Percentiles rank a stretch among this genome's conserved stretches.
Evolutionary conservation across 208 protist genomes (phyloP).

Genomic region (Leishmania tropica): DNA sequence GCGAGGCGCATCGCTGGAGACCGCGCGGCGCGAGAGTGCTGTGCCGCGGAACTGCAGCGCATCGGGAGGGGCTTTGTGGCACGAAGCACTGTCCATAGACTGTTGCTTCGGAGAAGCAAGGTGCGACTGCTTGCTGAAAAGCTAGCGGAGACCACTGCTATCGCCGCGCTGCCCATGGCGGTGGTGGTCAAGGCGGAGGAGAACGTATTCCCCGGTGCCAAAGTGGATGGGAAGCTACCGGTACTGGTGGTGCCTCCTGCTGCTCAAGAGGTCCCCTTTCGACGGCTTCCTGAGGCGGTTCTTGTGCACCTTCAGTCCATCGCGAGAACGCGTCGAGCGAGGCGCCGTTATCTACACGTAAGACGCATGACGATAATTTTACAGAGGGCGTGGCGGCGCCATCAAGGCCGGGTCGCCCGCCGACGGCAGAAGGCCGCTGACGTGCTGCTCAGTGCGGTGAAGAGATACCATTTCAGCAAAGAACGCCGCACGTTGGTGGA

Average conservation of each 20-base stretch:
- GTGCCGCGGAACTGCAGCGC: slow-evolving; percentile 20
- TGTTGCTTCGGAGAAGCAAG: neutral
- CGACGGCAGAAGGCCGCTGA: slow-evolving; percentile 16
- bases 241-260: neutral
- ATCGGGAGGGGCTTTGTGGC: slow-evolving; percentile 22
- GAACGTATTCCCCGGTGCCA: no score
- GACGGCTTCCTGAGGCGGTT: slow-evolving; percentile 13
- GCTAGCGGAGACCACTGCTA: neutral
- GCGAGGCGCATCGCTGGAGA: neutral
- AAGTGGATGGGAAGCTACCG: neutral
- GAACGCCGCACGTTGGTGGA: slow-evolving; percentile 7
- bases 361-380: neutral
- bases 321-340: slow-evolving; percentile 7
- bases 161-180: neutral
- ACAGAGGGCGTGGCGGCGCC: slow-evolving; percentile 25
- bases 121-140: neutral
- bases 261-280: neutral
- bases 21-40: slow-evolving; percentile 9
- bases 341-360: neutral
- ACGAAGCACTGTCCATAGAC: neutral
- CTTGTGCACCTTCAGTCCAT: slow-evolving; percentile 21
- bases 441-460: slow-evolving; percentile 14
- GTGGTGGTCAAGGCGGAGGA: neutral
- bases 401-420: neutral
- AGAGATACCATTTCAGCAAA: slow-evolving; percentile 4